Evolutionary conservation across 257 asterid genomes (phyloP), one percentile per base, ranked within the genome.

Genomic region (Plantago elongata): DNA sequence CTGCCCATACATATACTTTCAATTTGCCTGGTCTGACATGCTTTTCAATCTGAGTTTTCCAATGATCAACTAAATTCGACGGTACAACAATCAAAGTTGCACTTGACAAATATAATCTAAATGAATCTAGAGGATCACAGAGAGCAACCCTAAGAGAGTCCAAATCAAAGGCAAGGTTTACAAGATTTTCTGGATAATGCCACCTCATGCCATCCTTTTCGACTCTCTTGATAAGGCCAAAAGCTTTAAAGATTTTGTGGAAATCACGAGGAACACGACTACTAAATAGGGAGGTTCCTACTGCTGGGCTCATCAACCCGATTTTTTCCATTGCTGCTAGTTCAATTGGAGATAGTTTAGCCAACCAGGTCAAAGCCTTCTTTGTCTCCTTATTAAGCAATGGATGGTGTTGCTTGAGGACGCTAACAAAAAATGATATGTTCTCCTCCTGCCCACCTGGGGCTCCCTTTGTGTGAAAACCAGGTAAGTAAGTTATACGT

Each of bases 51-150:
- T 93, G 99, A 70, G 84, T 73, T 75, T 67, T 89, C 99, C 99
- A 93, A 61, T 93, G 99, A 72, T 87, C 90, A 68, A 93, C 97
- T 38, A 93, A 83, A 82, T 87, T 89, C 67, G 95, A 64, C 52
- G 99, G 99, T 69, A 87, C 97, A 51, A 89, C 94, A 71, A 93
- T 71, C 76, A 93, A 77, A 55, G 99, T 93, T 54, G 96, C 97
- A 64, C 86, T 77, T 13, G 99, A 93, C 71, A 93, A 46, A 74
- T 84, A 93, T 38, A 83, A 70, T 69, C 97, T 83, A 14, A 78
- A 71, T 5, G 91, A 77, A 74, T 89, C 91, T 61, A 93, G 71
- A 63, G 99, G 99, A 74, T 82, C 87, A 74, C 95, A 85, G 13
- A 93, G 84, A 65, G 99, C 94, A 76, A 74, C 69, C 80, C 95